Conservation (phyloP, 139 green algal genomes). For the Coccomyxa sp. region DNA sequence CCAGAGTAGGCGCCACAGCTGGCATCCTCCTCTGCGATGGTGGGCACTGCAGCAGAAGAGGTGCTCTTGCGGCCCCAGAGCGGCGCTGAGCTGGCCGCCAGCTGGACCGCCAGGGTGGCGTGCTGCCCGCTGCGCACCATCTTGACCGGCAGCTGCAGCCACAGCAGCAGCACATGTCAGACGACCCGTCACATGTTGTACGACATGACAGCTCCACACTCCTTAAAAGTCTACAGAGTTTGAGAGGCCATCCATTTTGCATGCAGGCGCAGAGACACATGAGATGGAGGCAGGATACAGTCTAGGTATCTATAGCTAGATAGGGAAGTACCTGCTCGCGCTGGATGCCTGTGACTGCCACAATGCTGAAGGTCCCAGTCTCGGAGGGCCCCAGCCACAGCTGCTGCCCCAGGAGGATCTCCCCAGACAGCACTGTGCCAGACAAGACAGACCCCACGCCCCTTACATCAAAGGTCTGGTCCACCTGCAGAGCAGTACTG, state of each 20-base stretch:
- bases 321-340: conserved; percentile 40
- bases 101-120: not conserved
- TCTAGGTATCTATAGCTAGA: not conserved
- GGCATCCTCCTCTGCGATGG: no score
- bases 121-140: conserved; percentile 19
- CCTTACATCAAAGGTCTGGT: conserved; percentile 67
- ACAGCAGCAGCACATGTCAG: not conserved
- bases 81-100: no score
- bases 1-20: no score
- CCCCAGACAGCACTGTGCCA: conserved; percentile 62
- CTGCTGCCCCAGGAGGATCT: conserved; percentile 45
- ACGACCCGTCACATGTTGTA: no score
- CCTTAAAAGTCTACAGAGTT: no score
- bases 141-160: conserved; percentile 49
- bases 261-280: no score
- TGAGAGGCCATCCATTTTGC: no score
- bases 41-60: no score
- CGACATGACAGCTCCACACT: no score
- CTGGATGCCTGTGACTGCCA: conserved; percentile 64
- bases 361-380: conserved; percentile 48
- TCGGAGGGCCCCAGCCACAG: conserved; percentile 65
- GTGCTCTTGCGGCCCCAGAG: no score
- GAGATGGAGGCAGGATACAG: not conserved
- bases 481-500: conserved; percentile 74
- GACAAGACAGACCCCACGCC: conserved; percentile 71